Evolutionary conservation across 2,329 filamentous ascomycete genomes (phyloP).

Genomic region (Cytospora schulzeri): DNA sequence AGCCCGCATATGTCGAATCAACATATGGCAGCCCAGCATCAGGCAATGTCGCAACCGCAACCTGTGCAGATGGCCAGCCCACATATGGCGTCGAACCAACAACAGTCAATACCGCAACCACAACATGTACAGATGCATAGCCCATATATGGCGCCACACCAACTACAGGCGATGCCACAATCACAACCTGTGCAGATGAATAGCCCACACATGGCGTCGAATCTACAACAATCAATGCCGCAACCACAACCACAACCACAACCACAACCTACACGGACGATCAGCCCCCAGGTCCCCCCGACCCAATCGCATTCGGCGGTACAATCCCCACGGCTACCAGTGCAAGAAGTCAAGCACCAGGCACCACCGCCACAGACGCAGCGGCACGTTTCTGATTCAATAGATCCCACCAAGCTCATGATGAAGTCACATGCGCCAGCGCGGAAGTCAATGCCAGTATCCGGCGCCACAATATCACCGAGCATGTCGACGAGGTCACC

Average conservation of each 20-base stretch:
- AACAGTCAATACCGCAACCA: slow-evolving; percentile 17
- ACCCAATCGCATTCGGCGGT: slow-evolving; percentile 8
- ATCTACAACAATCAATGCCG: background rate
- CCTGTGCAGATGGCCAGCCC: slow-evolving; percentile 8
- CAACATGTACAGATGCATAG: slow-evolving; percentile 17
- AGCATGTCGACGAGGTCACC: slow-evolving; percentile 40
- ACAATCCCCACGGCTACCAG: slow-evolving; percentile 8
- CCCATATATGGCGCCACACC: slow-evolving; percentile 19
- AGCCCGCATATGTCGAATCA: slow-evolving; percentile 20
- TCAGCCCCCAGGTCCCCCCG: slow-evolving; percentile 15
- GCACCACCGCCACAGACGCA: background rate
- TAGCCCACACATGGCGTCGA: slow-evolving; percentile 5
- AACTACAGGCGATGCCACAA: slow-evolving; percentile 27
- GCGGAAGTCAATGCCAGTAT: slow-evolving; percentile 30
- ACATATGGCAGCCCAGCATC: slow-evolving; percentile 28
- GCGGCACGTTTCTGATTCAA: slow-evolving; percentile 15
- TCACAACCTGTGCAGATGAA: slow-evolving; percentile 11
- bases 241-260: slow-evolving; percentile 20
- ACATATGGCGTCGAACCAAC: slow-evolving; percentile 23
- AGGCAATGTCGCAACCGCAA: slow-evolving; percentile 19
- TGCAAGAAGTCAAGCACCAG: slow-evolving; percentile 9
- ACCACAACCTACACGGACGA: slow-evolving; percentile 3
- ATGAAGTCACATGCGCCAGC: slow-evolving; percentile 23
- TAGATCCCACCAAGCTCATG: slow-evolving; percentile 27
- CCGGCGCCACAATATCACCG: slow-evolving; percentile 39